Evolutionary conservation across 345 rosid species (phyloP).

Genomic region (Punica granatum): DNA sequence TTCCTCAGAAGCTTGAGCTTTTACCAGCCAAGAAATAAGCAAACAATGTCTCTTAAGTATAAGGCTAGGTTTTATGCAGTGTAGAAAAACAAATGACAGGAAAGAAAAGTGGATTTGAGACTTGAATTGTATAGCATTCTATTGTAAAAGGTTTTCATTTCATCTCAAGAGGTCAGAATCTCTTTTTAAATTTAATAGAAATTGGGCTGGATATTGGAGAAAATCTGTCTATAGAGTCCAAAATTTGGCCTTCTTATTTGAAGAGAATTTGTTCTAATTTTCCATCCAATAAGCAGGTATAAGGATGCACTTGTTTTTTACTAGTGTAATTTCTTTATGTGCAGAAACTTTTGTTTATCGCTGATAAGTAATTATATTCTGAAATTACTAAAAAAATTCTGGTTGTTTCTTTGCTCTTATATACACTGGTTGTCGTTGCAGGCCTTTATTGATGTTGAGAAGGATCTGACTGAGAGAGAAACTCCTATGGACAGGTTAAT

Average conservation of each 20-base stretch:
- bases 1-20: not conserved
- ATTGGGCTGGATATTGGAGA: not conserved
- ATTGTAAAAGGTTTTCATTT: not conserved
- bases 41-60: not conserved
- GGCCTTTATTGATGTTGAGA: slow-evolving; percentile 93
- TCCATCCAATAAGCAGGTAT: not conserved
- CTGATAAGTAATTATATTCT: not conserved
- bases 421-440: slow-evolving; percentile 29
- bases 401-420: slow-evolving; percentile 13
- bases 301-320: not conserved
- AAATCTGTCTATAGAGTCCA: not conserved
- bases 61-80: not conserved
- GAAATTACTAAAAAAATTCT: not conserved
- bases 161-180: not conserved
- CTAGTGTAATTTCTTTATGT: not conserved
- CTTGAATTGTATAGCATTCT: not conserved
- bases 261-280: not conserved
- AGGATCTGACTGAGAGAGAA: slow-evolving; percentile 81
- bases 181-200: too few relatives aligned
- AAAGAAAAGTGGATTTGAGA: not conserved
- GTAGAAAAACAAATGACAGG: not conserved
- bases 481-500: slow-evolving; percentile 97
- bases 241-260: not conserved
- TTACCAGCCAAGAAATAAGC: not conserved
- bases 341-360: not conserved